A percentile compares a stretch with the other conserved stretches of the same genome.
Conservation (phyloP, 768 basidiomycete genomes). For the Daedalea quercina region DNA sequence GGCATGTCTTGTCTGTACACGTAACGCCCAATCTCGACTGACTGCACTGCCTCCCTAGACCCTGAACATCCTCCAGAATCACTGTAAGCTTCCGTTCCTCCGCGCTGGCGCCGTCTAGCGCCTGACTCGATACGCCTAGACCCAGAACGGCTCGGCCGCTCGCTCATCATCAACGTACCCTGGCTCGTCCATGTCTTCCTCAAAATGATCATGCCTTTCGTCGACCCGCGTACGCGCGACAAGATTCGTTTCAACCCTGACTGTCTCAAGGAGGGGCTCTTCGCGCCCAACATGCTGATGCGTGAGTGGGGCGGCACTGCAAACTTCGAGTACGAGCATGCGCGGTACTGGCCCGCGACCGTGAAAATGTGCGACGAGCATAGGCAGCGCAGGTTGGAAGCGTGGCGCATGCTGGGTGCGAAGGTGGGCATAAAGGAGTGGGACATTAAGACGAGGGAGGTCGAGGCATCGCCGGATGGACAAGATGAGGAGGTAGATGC, state of each 20-base stretch:
- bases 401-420: slow-evolving; percentile 66
- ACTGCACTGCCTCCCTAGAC: slow-evolving; percentile 11
- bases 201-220: slow-evolving; percentile 72
- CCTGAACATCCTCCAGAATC: slow-evolving; percentile 60
- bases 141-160: slow-evolving; percentile 75
- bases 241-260: slow-evolving; percentile 75
- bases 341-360: slow-evolving; percentile 67
- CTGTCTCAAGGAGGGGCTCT: slow-evolving; percentile 58
- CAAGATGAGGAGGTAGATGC: not conserved
- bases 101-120: not conserved
- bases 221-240: slow-evolving; percentile 74
- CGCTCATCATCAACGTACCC: slow-evolving; percentile 76
- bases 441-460: slow-evolving; percentile 52
- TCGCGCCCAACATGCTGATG: slow-evolving; percentile 66
- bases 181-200: slow-evolving; percentile 70
- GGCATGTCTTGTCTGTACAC: slow-evolving; percentile 19
- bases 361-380: slow-evolving; percentile 47
- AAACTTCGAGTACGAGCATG: slow-evolving; percentile 72
- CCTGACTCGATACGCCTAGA: slow-evolving; percentile 23
- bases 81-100: slow-evolving; percentile 30
- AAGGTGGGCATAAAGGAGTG: slow-evolving; percentile 71
- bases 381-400: slow-evolving; percentile 40
- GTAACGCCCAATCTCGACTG: not conserved
- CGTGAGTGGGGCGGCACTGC: slow-evolving; percentile 61
- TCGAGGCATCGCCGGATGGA: not conserved